Evolutionary conservation across 257 asterid genomes (phyloP).

Genomic region (Solanum tacnaense): DNA sequence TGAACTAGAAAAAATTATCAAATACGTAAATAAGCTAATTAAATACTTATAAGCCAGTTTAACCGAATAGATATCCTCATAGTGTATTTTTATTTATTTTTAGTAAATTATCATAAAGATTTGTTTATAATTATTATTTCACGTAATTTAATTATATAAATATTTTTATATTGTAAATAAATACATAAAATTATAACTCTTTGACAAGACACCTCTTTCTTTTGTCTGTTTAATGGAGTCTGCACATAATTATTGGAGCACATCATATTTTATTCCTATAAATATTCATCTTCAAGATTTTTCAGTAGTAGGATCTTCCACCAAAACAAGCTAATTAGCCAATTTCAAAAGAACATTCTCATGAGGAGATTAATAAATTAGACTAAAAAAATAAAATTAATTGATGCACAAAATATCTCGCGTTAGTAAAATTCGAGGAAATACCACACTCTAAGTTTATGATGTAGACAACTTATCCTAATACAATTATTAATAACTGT

Average conservation of each 20-base stretch:
- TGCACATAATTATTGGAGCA: background rate
- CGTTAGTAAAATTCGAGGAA: fast-evolving
- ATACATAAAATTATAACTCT: background rate
- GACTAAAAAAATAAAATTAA: background rate
- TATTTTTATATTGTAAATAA: background rate
- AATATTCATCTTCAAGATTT: background rate
- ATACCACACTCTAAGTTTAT: background rate
- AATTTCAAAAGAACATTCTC: background rate
- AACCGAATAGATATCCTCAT: too few relatives aligned
- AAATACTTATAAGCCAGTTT: too few relatives aligned
- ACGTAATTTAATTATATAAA: background rate
- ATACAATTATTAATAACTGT: background rate
- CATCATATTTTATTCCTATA: background rate
- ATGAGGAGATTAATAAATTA: background rate
- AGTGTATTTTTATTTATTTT: background rate
- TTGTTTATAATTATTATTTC: background rate
- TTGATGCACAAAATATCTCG: background rate
- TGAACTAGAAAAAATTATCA: too few relatives aligned
- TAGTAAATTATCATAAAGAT: background rate
- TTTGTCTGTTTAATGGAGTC: background rate
- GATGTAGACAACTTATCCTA: background rate
- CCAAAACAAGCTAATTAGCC: background rate
- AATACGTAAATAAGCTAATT: too few relatives aligned
- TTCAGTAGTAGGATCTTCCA: background rate
- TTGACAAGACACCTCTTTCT: background rate